phyloP scores from a whole-genome alignment of 805 yeast genomes.

The Kregervanrija pseudodelftensis region DNA sequence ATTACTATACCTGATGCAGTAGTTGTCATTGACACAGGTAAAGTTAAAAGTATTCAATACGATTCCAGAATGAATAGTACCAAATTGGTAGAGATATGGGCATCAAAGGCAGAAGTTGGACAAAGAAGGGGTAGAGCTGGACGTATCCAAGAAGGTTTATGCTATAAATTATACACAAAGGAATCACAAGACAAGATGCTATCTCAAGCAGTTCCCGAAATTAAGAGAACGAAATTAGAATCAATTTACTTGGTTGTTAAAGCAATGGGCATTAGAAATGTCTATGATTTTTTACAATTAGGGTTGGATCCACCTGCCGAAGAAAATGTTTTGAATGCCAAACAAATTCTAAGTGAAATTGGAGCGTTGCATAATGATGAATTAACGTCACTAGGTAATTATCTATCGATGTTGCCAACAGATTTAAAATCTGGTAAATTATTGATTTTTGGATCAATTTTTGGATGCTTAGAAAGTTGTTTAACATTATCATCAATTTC shows the following conservation, averaged over 20 bases:
- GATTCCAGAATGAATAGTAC: conserved; percentile 65
- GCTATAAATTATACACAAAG: conserved; percentile 72
- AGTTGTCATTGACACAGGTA: conserved; percentile 82
- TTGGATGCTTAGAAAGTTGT: conserved; percentile 73
- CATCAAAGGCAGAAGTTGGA: conserved; percentile 79
- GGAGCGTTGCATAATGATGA: conserved; percentile 56
- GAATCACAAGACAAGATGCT: conserved; percentile 55
- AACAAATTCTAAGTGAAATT: conserved; percentile 47
- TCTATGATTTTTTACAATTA: conserved; percentile 54
- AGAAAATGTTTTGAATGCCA: conserved; percentile 44
- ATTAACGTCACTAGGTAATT: conserved; percentile 73
- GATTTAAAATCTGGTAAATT: conserved; percentile 84
- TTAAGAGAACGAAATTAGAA: conserved; percentile 75
- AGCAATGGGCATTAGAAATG: conserved; percentile 78
- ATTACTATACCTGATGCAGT: conserved; percentile 95
- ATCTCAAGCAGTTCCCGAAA: conserved; percentile 81
- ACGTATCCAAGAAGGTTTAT: conserved; percentile 76
- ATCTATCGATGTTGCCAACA: conserved; percentile 74
- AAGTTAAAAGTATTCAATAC: conserved; percentile 71
- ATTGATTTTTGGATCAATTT: conserved; percentile 69
- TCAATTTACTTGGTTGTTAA: conserved; percentile 78
- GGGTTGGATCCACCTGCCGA: conserved; percentile 80
- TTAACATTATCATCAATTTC: conserved; percentile 76
- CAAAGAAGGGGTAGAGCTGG: conserved; percentile 99
- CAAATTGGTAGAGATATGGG: conserved; percentile 71